phyloP scores from a whole-genome alignment of 2,329 filamentous ascomycete species.

The Calonectria hawksworthii region DNA sequence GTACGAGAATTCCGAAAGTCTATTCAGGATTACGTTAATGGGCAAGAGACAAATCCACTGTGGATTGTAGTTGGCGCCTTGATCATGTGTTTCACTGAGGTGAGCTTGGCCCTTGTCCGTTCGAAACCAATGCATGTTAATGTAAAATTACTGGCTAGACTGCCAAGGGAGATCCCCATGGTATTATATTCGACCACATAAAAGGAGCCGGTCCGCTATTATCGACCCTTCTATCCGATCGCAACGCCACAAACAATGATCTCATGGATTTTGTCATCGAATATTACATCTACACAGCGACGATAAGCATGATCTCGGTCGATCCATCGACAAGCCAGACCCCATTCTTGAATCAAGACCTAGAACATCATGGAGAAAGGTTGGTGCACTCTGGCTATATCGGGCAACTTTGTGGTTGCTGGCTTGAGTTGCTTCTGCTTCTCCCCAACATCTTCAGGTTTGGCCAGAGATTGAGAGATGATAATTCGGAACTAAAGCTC shows the following conservation, averaged over 20 bases:
- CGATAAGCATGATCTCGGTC: slow-evolving; percentile 57
- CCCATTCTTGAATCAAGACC: background rate
- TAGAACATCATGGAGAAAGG: background rate
- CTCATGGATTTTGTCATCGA: slow-evolving; percentile 56
- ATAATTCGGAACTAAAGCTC: background rate
- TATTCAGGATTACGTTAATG: slow-evolving; percentile 38
- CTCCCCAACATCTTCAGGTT: background rate
- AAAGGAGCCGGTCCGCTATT: background rate
- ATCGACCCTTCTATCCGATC: background rate
- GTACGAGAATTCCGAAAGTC: slow-evolving; percentile 25
- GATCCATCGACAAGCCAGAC: slow-evolving; percentile 20
- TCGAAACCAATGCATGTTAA: background rate
- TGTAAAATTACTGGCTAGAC: background rate
- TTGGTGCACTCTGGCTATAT: background rate
- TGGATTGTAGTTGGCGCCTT: slow-evolving; percentile 53
- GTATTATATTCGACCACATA: background rate
- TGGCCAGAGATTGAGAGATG: background rate
- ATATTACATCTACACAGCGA: slow-evolving; percentile 56
- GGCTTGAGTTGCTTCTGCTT: slow-evolving; percentile 4
- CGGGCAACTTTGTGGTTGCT: background rate
- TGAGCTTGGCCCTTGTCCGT: slow-evolving; percentile 32
- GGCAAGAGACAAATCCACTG: slow-evolving; percentile 37
- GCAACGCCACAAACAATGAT: slow-evolving; percentile 44
- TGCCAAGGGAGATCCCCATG: background rate
- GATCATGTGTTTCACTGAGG: slow-evolving; percentile 58